Conservation (phyloP, 164 flowering plant genomes). For the Nymphaea colorata region DNA sequence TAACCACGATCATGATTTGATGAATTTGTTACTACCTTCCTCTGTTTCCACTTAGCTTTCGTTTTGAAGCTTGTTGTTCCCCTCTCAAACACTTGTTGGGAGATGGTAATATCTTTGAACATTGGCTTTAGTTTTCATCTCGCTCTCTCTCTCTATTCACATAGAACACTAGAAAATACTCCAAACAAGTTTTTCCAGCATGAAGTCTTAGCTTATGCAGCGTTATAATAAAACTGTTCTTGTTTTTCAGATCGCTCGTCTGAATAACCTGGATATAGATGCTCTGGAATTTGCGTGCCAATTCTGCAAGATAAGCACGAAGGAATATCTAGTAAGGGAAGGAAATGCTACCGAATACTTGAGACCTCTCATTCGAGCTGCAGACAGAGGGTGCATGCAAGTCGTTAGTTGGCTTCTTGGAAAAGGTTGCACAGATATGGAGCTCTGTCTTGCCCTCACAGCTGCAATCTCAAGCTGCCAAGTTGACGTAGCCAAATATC, state of each 20-base stretch:
- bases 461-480: slow-evolving; percentile 95
- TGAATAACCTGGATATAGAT: slow-evolving; percentile 93
- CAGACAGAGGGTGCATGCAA: slow-evolving; percentile 85
- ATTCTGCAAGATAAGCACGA: slow-evolving; percentile 80
- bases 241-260: slow-evolving; percentile 62
- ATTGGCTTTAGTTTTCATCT: no score
- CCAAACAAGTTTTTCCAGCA: background rate
- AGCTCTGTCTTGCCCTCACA: slow-evolving; percentile 89
- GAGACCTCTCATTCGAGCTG: slow-evolving; percentile 90
- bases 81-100: no score
- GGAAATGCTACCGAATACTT: slow-evolving; percentile 81
- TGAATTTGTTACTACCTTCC: no score
- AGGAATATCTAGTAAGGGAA: slow-evolving; percentile 92
- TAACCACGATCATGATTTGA: no score
- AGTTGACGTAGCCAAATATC: slow-evolving; percentile 63
- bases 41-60: no score
- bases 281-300: slow-evolving; percentile 94
- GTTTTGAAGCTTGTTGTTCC: no score
- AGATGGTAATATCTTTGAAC: no score
- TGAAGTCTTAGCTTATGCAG: background rate
- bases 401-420: slow-evolving; percentile 89
- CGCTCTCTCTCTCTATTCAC: no score
- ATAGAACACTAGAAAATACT: background rate
- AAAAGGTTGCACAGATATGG: slow-evolving; percentile 88
- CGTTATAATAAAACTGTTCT: no score